Evolutionary conservation across 169 alveolate genomes (phyloP).

Genomic region (Plasmodium coatneyi): DNA sequence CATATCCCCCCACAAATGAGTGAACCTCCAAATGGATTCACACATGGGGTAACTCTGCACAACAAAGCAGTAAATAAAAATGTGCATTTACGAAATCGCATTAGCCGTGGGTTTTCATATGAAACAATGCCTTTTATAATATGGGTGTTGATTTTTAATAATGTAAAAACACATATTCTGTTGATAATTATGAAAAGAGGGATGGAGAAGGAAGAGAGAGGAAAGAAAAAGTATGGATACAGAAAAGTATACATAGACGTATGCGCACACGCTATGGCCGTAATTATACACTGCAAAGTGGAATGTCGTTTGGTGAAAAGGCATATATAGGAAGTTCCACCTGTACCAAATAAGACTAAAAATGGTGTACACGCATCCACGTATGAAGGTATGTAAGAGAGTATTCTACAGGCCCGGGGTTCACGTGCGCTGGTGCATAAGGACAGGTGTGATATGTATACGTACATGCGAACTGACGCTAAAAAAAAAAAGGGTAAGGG

Average conservation of each 20-base stretch:
- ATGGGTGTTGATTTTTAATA: not conserved
- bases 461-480: not conserved
- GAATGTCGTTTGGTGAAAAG: not conserved
- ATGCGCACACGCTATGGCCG: not conserved
- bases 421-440: not conserved
- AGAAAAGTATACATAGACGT: not conserved
- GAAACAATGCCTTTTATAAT: not conserved
- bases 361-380: conserved; percentile 9
- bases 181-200: not conserved
- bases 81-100: not conserved
- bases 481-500: not conserved
- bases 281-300: not conserved
- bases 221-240: not conserved
- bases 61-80: not conserved
- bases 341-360: conserved; percentile 45
- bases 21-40: not conserved
- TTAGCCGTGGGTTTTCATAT: not conserved
- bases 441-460: not conserved
- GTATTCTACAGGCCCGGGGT: not conserved
- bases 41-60: not conserved
- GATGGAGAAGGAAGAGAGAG: not conserved
- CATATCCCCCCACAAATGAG: not conserved
- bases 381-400: not conserved
- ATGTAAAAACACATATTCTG: not conserved
- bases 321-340: not conserved